These are phyloP conservation scores for Strigomonas culicis DNA, from an alignment of 208 protist genomes.

Conservation along the genomic window DNA sequence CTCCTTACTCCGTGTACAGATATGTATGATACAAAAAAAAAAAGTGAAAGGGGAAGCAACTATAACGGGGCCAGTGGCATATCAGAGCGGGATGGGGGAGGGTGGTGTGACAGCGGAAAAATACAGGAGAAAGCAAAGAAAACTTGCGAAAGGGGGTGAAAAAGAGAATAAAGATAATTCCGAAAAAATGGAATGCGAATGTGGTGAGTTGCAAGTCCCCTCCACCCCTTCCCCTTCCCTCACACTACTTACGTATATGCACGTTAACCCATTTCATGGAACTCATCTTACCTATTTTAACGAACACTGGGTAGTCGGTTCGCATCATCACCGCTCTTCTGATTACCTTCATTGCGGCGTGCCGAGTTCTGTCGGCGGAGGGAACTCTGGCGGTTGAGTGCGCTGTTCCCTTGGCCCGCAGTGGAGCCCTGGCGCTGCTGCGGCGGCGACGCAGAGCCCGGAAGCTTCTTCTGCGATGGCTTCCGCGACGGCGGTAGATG, in stretches of 20 bases:
- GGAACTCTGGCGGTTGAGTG: slow-evolving; percentile 30
- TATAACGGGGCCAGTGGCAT: background rate
- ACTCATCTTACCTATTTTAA: slow-evolving; percentile 19
- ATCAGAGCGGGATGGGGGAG: no score
- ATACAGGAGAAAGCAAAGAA: slow-evolving; percentile 6
- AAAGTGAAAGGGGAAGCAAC: background rate
- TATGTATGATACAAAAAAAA: background rate
- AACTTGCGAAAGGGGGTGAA: background rate
- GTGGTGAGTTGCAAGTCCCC: no score
- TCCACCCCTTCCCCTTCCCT: no score
- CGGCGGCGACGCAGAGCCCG: slow-evolving; percentile 4
- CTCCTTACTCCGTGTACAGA: slow-evolving; percentile 6
- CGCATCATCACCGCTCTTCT: slow-evolving; percentile 36
- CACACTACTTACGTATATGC: no score
- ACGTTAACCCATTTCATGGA: no score
- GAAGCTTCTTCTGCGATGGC: background rate
- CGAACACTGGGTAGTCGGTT: slow-evolving; percentile 44
- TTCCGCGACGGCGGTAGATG: slow-evolving; percentile 4
- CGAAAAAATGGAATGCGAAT: no score
- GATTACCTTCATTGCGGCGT: slow-evolving; percentile 42
- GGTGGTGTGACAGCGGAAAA: background rate
- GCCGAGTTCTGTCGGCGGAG: slow-evolving; percentile 46
- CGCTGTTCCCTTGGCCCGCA: slow-evolving; percentile 14
- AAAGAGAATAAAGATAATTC: no score
- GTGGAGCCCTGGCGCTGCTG: slow-evolving; percentile 22